Evolutionary conservation across 345 rosid species (phyloP).

Genomic region (Arabidopsis arenosa): DNA sequence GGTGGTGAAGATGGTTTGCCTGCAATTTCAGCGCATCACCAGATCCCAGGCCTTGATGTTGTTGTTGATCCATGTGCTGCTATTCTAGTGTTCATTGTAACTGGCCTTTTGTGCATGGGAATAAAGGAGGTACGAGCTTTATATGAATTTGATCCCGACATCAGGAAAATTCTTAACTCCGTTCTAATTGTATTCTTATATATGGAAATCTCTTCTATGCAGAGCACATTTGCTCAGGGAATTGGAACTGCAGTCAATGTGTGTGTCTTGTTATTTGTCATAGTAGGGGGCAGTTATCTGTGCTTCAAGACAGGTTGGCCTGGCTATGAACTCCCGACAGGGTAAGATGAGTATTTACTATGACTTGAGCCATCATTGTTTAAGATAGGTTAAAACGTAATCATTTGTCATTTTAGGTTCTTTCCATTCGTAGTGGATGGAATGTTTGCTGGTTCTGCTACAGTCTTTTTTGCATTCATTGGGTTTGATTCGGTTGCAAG

Average conservation of each 20-base stretch:
- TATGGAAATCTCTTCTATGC: conserved; percentile 39
- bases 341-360: conserved; percentile 55
- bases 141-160: neutral
- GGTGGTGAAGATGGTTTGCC: conserved; percentile 89
- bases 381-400: conserved; percentile 14
- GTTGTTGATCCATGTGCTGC: conserved; percentile 96
- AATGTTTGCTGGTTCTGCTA: conserved; percentile 98
- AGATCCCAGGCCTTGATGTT: conserved; percentile 82
- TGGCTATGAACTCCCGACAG: conserved; percentile 90
- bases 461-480: conserved; percentile 91
- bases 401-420: conserved; percentile 51
- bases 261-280: conserved; percentile 82
- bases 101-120: conserved; percentile 92
- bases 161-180: neutral
- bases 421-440: conserved; percentile 95
- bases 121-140: conserved; percentile 81
- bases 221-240: conserved; percentile 91
- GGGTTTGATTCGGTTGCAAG: conserved; percentile 99
- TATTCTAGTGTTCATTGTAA: conserved; percentile 71
- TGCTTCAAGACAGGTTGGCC: conserved; percentile 93
- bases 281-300: conserved; percentile 80
- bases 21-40: conserved; percentile 70
- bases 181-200: neutral
- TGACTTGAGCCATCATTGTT: neutral
- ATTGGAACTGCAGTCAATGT: conserved; percentile 80